Evolutionary conservation across 1,284 basidiomycete species (phyloP).

Genomic region (Pterula multifida): DNA sequence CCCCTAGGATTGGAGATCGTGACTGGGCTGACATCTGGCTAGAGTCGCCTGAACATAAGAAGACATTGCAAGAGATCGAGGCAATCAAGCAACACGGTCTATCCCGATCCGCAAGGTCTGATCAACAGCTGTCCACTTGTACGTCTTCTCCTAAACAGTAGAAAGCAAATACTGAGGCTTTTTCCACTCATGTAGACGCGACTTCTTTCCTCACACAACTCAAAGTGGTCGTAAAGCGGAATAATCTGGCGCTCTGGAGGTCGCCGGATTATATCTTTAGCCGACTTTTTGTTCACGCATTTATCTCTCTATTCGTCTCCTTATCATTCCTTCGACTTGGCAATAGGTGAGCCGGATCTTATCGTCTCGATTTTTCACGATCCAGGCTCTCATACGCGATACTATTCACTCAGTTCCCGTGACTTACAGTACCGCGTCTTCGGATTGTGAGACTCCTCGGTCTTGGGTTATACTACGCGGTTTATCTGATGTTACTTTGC

Average conservation of each 20-base stretch:
- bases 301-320: constrained; percentile 72
- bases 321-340: constrained; percentile 76
- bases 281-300: constrained; percentile 65
- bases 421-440: constrained; percentile 83
- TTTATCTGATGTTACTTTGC: not conserved
- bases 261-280: constrained; percentile 78
- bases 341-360: constrained; percentile 9
- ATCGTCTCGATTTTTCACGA: not conserved
- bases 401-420: constrained; percentile 28
- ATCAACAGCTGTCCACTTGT: constrained; percentile 31
- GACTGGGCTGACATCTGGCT: constrained; percentile 76
- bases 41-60: constrained; percentile 33
- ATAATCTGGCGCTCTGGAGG: constrained; percentile 72
- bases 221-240: constrained; percentile 60
- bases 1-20: constrained; percentile 47
- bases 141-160: constrained; percentile 19
- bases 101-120: constrained; percentile 23
- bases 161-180: too few relatives aligned
- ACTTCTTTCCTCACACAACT: constrained; percentile 76
- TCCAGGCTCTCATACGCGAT: not conserved
- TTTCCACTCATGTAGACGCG: constrained; percentile 37
- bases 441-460: constrained; percentile 38
- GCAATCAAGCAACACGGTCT: constrained; percentile 31
- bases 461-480: not conserved
- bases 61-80: constrained; percentile 28